Evolutionary conservation across 208 protist genomes (phyloP), one percentile per base, ranked within the genome.

Genomic region (Trypanosoma cruzi): DNA sequence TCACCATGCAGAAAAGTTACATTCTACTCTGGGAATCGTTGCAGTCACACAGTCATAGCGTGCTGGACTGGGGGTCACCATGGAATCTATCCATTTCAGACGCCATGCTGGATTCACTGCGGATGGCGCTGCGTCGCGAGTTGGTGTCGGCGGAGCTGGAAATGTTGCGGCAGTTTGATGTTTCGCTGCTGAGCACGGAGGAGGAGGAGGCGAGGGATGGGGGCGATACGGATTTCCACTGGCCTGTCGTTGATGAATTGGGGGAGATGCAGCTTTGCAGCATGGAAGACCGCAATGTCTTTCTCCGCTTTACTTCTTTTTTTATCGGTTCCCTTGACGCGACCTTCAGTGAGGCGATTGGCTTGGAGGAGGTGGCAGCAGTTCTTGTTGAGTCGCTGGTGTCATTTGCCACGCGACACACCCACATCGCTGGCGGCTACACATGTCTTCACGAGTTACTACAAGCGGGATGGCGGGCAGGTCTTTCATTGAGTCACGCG

Each of bases 361-460:
- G 40, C 48, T 11, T n/a, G 48, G 48, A 52, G 48, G 48, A 49
- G 50, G 37, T 57, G 46, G 29, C 69, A 55, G 11, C 42, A 42
- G 6, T 11, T 18, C 53, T 80, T 26, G 34, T 50, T 65, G 36
- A 55, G 6, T 16, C 13, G 18, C 42, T 80, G 11, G 64, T 68
- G 14, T 31, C 7, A 7, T 49, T 48, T 31, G 46, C 55, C 52
- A 32, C 8, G 50, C 55, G 28, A 20, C n/a, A 42, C 52, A 40
- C 81, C 37, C 75, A 85, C 55, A 74, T 79, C 22, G 78, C 74
- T 13, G 84, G 79, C n/a, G 74, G 79, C 58, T 84, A 82, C 64
- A 77, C 60, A 50, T 61, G 85, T 22, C 64, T 93, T 24, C 66
- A 75, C 22, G 42, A 66, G 24, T 72, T 74, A 8, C 55, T 93